Evolutionary conservation across 306 rosid genomes (phyloP).

Genomic region (Castanopsis chinensis): DNA sequence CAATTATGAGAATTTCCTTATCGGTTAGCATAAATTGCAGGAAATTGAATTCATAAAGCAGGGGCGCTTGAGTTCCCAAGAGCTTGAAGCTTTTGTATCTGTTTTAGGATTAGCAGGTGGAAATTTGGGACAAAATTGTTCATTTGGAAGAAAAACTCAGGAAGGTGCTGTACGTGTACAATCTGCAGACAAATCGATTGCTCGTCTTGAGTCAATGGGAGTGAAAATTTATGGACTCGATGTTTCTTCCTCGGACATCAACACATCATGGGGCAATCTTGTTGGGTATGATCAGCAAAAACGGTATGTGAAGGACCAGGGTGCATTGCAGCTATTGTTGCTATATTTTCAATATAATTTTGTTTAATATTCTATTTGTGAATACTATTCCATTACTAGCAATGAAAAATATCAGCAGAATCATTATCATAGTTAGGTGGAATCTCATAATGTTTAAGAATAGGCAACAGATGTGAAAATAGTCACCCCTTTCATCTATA

Average conservation of each 20-base stretch:
- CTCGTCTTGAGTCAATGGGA: slow-evolving; percentile 87
- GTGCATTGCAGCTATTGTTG: slow-evolving; percentile 1
- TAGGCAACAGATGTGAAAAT: background rate
- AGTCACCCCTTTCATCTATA: background rate
- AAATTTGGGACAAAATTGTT: slow-evolving; percentile 42
- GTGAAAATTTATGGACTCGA: slow-evolving; percentile 70
- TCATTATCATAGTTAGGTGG: slow-evolving; percentile 5
- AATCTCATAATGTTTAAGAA: background rate
- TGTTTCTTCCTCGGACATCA: slow-evolving; percentile 30
- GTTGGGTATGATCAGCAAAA: slow-evolving; percentile 90
- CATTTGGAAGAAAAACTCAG: slow-evolving; percentile 43
- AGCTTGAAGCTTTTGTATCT: slow-evolving; percentile 76
- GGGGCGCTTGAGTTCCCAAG: slow-evolving; percentile 63
- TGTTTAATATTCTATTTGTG: slow-evolving; percentile 4
- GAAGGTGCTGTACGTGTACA: slow-evolving; percentile 46
- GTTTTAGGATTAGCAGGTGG: slow-evolving; percentile 72
- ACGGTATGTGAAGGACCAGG: slow-evolving; percentile 44
- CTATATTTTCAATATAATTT: background rate
- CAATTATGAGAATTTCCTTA: slow-evolving; percentile 1
- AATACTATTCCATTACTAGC: slow-evolving; percentile 5
- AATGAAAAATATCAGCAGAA: background rate
- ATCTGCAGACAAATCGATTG: slow-evolving; percentile 56
- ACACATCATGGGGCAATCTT: slow-evolving; percentile 79
- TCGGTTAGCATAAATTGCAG: slow-evolving; percentile 41
- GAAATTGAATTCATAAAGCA: slow-evolving; percentile 82